A percentile compares a stretch with the other conserved stretches of the same genome.
These are phyloP conservation scores for Orbilia blumenaviensis DNA, from an alignment of 2,329 filamentous ascomycete genomes.

Conservation along the genomic window DNA sequence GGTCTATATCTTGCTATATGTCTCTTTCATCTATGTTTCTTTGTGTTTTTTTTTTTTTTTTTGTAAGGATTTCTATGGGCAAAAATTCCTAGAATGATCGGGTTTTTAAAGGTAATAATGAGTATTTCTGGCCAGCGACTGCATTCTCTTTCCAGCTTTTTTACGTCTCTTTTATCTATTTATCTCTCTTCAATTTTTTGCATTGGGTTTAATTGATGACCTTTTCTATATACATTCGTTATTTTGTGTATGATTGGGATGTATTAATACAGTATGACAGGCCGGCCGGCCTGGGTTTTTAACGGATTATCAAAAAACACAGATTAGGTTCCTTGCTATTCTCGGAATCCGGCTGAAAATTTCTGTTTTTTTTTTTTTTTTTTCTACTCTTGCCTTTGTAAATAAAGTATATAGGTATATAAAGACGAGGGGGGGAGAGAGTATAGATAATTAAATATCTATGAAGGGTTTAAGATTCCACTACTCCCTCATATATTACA, in stretches of 20 bases:
- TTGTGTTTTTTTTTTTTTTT: neutral
- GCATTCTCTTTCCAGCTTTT: neutral
- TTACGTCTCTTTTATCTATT: neutral
- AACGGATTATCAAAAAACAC: neutral
- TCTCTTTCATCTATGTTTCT: neutral
- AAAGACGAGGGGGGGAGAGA: no score
- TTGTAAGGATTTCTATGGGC: neutral
- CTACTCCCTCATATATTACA: no score
- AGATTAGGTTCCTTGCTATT: neutral
- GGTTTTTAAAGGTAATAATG: neutral
- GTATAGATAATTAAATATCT: no score
- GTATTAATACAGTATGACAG: slow-evolving; percentile 12
- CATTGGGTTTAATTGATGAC: neutral
- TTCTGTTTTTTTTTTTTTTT: no score
- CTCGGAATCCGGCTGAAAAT: no score
- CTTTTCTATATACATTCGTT: neutral
- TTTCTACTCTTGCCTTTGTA: no score
- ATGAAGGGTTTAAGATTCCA: no score
- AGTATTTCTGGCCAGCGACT: neutral
- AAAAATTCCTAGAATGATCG: neutral
- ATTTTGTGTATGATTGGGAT: neutral
- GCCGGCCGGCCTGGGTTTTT: neutral
- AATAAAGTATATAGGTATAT: no score
- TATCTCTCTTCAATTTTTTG: neutral
- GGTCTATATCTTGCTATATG: neutral